These are phyloP conservation scores for Uronychia setigera DNA, from an alignment of 73 alveolate species.

Conservation along the genomic window DNA sequence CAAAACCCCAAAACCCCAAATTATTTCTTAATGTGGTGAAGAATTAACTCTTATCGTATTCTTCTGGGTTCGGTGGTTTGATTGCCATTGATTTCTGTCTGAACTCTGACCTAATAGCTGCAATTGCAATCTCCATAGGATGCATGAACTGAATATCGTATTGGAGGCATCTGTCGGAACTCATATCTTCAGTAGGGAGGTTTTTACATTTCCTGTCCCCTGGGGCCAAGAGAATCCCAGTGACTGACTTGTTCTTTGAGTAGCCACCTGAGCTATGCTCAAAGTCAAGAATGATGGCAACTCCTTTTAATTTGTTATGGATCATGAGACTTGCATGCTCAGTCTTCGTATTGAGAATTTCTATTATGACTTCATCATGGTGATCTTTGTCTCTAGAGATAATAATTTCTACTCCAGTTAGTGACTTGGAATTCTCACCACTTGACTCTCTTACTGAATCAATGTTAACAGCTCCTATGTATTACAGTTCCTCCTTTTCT, in stretches of 20 bases:
- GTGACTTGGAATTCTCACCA: background rate
- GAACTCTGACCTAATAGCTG: no score
- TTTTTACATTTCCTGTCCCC: background rate
- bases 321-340: background rate
- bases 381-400: no score
- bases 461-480: no score
- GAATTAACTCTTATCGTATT: no score
- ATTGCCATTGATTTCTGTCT: no score
- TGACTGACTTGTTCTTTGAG: background rate
- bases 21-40: no score
- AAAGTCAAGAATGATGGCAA: background rate
- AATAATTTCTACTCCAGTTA: background rate
- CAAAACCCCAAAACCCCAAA: no score
- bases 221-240: background rate
- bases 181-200: background rate
- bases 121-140: no score
- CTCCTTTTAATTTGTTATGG: background rate
- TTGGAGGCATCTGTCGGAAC: background rate
- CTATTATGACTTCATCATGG: conserved; percentile 1
- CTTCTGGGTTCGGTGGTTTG: no score
- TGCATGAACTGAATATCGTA: background rate
- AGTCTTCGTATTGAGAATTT: background rate
- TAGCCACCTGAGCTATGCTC: conserved; percentile 9
- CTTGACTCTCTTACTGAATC: background rate
- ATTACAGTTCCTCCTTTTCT: no score